These are phyloP conservation scores for Komagataella mondaviorum DNA, from an alignment of 805 yeast genomes.

Conservation along the genomic window DNA sequence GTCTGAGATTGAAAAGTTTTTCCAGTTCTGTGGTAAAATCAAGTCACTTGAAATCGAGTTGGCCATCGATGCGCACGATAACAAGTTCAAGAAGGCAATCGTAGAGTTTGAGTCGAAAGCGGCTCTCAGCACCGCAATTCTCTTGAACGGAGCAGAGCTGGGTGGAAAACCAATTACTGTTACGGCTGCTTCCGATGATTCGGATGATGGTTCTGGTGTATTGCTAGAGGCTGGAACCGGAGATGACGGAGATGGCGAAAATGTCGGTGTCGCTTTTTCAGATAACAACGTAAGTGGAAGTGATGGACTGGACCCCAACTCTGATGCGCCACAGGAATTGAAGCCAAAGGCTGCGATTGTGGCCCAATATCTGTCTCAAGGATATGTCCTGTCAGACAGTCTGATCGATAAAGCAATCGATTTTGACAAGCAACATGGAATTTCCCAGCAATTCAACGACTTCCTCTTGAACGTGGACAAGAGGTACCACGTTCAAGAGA, in stretches of 20 bases:
- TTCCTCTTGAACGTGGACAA: slow-evolving; percentile 42
- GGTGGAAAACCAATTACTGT: slow-evolving; percentile 44
- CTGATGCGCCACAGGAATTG: slow-evolving; percentile 57
- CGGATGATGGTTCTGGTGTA: background rate
- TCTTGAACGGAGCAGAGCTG: slow-evolving; percentile 63
- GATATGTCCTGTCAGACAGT: slow-evolving; percentile 53
- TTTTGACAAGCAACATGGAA: slow-evolving; percentile 53
- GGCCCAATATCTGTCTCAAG: slow-evolving; percentile 67
- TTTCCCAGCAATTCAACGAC: slow-evolving; percentile 37
- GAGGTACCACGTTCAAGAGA: slow-evolving; percentile 48
- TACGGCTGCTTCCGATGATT: slow-evolving; percentile 2
- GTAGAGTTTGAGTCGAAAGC: slow-evolving; percentile 41
- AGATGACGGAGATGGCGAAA: slow-evolving; percentile 4
- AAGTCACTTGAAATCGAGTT: slow-evolving; percentile 18
- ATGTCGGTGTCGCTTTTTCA: slow-evolving; percentile 1
- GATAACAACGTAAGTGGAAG: background rate
- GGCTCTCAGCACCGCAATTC: slow-evolving; percentile 59
- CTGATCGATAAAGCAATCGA: slow-evolving; percentile 47
- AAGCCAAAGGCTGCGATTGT: slow-evolving; percentile 66
- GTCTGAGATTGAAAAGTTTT: slow-evolving; percentile 48
- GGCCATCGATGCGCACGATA: slow-evolving; percentile 16
- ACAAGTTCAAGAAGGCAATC: slow-evolving; percentile 17
- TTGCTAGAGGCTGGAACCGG: slow-evolving; percentile 6
- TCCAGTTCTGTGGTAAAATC: slow-evolving; percentile 60
- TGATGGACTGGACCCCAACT: slow-evolving; percentile 10